Base-by-base conservation (phyloP, 352 stramenopile genomes). In the Pilasporangium apinafurcum region DNA sequence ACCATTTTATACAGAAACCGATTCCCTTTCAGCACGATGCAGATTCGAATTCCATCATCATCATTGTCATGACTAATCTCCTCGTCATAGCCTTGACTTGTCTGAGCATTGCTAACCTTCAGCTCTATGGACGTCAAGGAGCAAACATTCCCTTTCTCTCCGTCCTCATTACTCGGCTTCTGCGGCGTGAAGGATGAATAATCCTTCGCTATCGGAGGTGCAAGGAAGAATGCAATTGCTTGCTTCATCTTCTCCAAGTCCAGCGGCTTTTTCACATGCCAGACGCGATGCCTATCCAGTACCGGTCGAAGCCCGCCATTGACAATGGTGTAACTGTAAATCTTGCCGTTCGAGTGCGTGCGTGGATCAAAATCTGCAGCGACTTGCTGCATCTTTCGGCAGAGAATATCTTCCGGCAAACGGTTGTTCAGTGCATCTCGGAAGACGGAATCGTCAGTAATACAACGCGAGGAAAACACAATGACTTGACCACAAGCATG, bases 401-500 rank as follows among this genome's bases (percentile, higher is more conserved):
- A 82, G 27, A 85, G 37, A 18, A 87, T 58, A 38, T 88, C 79
- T 2, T 73, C 43, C 1, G 76, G 71, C 31, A 92, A 52, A 3
- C 79, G 66, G n/a, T 58, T 89, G 52, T 92, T 92, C 39, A 92
- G 52, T 3, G 79, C 75, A 38, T 81, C 65, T 6, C 76, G 64
- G 31, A 88, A 81, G 22, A 49, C 51, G 32, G 51, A 33, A 44
- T 84, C 71, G 8, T 62, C 41, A 27, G 53, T 58, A 5, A 18
- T 37, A 41, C 83, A 93, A 0, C 52, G 52, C 49, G 95, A 87
- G 45, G 80, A 56, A 50, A 98, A 96, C 52, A 93, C 83, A 38
- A 96, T 48, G 10, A 95, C 86, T 55, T 98, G 91, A 24, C 89
- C 90, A 4, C 76, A 44, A 3, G 91, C 86, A 62, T 98, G 91